A percentile compares a stretch with the other conserved stretches of the same genome.
phyloP scores from a whole-genome alignment of 495 filamentous ascomycete genomes.

The Podospora pseudocomata region DNA sequence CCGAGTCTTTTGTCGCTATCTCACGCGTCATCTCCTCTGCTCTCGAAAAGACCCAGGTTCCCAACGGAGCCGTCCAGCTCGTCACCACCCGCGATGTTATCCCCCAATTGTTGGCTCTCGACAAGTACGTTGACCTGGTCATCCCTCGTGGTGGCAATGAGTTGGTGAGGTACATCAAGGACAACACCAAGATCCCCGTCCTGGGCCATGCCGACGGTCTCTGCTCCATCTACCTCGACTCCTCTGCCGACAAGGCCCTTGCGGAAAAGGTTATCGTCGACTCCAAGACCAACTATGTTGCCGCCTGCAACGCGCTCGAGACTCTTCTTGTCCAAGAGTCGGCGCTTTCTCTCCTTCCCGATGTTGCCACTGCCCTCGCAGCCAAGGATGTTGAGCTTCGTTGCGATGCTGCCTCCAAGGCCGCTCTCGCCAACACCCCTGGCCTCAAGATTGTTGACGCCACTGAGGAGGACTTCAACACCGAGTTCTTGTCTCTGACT shows the following conservation, averaged over 20 bases:
- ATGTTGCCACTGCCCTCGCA: constrained; percentile 66
- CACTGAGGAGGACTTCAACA: constrained; percentile 67
- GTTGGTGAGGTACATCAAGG: constrained; percentile 84
- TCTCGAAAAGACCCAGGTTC: constrained; percentile 70
- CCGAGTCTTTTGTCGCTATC: constrained; percentile 86
- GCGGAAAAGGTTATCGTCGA: constrained; percentile 80
- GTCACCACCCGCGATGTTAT: constrained; percentile 89
- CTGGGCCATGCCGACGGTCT: constrained; percentile 95
- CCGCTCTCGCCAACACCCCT: constrained; percentile 50
- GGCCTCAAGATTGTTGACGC: constrained; percentile 56
- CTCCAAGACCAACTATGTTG: constrained; percentile 89
- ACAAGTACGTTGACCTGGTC: constrained; percentile 86
- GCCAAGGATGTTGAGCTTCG: constrained; percentile 76
- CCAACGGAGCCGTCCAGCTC: constrained; percentile 83
- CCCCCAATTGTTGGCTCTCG: constrained; percentile 74
- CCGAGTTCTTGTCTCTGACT: constrained; percentile 83
- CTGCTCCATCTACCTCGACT: constrained; percentile 83
- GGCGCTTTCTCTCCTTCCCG: constrained; percentile 64
- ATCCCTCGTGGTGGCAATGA: constrained; percentile 94
- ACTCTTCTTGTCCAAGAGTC: constrained; percentile 79
- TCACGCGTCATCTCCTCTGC: constrained; percentile 78
- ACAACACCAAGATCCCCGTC: constrained; percentile 88
- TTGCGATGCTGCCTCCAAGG: constrained; percentile 68
- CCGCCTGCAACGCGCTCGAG: constrained; percentile 93
- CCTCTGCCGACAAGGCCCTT: constrained; percentile 67